Percentiles rank a stretch among this genome's conserved stretches.
These are phyloP conservation scores for Trichoderma citrinoviride DNA, from an alignment of 2,329 filamentous ascomycete species.

Conservation along the genomic window DNA sequence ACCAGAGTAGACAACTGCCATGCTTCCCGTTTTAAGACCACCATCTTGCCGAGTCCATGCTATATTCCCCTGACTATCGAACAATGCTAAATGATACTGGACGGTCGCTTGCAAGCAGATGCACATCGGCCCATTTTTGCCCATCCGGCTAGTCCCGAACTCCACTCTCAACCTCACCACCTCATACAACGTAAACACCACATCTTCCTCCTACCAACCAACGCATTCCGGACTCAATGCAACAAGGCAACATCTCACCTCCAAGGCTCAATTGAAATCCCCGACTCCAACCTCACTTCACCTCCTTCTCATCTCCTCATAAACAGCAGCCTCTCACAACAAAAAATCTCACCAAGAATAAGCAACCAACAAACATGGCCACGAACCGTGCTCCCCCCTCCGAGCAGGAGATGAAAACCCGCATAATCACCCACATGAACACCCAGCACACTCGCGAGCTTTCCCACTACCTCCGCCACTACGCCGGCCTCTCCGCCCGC, in stretches of 20 bases:
- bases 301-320: neutral
- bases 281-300: neutral
- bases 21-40: too few species aligned
- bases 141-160: neutral
- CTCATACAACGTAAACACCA: neutral
- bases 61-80: too few species aligned
- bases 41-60: too few species aligned
- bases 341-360: neutral
- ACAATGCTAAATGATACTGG: too few species aligned
- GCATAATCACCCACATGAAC: constrained; percentile 79
- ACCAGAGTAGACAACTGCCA: too few species aligned
- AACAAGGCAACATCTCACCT: neutral
- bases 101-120: too few species aligned
- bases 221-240: neutral
- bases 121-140: neutral
- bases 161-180: constrained; percentile 16
- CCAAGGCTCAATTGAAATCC: neutral
- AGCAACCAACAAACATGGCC: neutral
- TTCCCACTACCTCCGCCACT: constrained; percentile 73
- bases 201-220: neutral
- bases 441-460: constrained; percentile 73
- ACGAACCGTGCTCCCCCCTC: constrained; percentile 11
- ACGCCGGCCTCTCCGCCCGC: constrained; percentile 54
- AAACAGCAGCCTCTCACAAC: too few species aligned
- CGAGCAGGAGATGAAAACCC: constrained; percentile 34